A percentile compares a stretch with the other conserved stretches of the same genome.
Conservation (phyloP, 176 grass and related monocot genomes). For the Saccharum officinarum region DNA sequence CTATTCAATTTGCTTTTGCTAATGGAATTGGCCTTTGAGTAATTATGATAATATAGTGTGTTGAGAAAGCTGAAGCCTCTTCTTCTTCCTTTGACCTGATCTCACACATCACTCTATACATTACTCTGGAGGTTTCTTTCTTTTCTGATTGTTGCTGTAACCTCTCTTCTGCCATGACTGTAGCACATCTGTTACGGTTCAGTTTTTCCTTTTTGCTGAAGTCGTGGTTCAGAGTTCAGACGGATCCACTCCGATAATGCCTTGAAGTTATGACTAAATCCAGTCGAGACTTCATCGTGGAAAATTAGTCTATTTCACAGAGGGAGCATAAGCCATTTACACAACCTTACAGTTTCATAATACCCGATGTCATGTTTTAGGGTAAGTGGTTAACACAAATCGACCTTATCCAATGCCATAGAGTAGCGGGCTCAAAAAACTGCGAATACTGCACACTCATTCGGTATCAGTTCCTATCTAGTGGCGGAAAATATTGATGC, state of each 20-base stretch:
- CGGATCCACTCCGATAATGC: not conserved
- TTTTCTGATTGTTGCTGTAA: not conserved
- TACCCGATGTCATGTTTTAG: not conserved
- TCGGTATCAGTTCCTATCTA: not conserved
- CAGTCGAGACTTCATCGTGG: not conserved
- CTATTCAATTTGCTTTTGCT: not conserved
- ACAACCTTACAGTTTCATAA: not conserved
- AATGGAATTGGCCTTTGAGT: not conserved
- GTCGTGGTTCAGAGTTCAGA: not conserved
- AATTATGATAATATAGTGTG: not conserved
- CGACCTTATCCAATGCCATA: not conserved
- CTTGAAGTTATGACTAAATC: not conserved
- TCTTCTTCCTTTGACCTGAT: constrained; percentile 1
- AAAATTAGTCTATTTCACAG: not conserved
- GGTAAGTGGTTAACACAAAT: not conserved
- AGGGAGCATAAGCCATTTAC: not conserved
- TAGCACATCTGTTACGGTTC: not conserved
- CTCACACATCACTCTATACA: not conserved
- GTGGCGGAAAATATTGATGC: not conserved
- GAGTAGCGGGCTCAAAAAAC: not conserved
- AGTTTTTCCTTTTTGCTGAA: not conserved
- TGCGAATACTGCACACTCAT: not conserved
- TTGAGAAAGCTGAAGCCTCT: not conserved
- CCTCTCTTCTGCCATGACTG: not conserved
- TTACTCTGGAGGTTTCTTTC: not conserved